Conservation (phyloP, 2,329 filamentous ascomycete genomes). For the Penicillium expansum region DNA sequence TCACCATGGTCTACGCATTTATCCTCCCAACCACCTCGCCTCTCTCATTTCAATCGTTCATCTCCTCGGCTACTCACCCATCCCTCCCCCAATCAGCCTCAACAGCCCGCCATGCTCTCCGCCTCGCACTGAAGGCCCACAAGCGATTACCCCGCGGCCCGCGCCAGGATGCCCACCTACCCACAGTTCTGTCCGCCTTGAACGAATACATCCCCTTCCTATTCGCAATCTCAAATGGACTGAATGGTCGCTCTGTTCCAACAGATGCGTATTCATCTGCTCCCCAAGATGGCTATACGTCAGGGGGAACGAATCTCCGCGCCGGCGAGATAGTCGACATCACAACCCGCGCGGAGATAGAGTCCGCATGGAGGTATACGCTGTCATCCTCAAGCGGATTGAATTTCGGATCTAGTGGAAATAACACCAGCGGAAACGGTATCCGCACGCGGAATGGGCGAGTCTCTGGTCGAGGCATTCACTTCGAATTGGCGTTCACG, state of each 20-base stretch:
- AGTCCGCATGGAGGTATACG: constrained; percentile 77
- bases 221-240: constrained; percentile 69
- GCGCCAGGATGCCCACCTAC: constrained; percentile 68
- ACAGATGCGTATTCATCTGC: neutral
- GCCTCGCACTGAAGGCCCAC: constrained; percentile 81
- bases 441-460: constrained; percentile 58
- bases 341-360: constrained; percentile 64
- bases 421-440: constrained; percentile 5
- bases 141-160: constrained; percentile 71
- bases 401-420: neutral
- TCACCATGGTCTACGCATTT: constrained; percentile 83
- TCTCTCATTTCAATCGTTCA: constrained; percentile 74
- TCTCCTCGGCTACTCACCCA: constrained; percentile 79
- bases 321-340: constrained; percentile 64
- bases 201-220: constrained; percentile 82
- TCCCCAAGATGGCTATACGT: neutral
- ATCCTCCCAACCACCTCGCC: constrained; percentile 83
- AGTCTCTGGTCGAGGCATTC: constrained; percentile 69
- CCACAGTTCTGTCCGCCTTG: constrained; percentile 65
- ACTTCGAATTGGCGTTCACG: constrained; percentile 79
- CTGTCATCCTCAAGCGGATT: constrained; percentile 55
- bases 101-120: constrained; percentile 77
- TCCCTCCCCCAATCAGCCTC: constrained; percentile 80
- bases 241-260: constrained; percentile 45
- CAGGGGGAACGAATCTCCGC: constrained; percentile 4